A percentile compares a stretch with the other conserved stretches of the same genome.
phyloP scores from a whole-genome alignment of 2,329 filamentous ascomycete genomes.

The Alternaria brassicae region DNA sequence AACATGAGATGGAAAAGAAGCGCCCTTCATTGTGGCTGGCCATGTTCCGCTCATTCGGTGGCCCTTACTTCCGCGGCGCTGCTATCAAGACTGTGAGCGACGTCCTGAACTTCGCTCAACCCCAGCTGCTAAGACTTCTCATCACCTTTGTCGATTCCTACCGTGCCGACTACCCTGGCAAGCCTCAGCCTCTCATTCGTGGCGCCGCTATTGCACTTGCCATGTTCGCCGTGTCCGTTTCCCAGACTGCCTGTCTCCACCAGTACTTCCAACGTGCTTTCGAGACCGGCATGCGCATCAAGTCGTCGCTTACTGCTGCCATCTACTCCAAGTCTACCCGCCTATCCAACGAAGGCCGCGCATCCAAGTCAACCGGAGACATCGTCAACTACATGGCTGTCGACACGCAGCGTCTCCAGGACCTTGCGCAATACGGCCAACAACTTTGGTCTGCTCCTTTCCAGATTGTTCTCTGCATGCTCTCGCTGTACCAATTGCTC shows the following conservation, averaged over 20 bases:
- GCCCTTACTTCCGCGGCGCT: constrained; percentile 80
- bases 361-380: constrained; percentile 90
- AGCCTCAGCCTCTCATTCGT: constrained; percentile 73
- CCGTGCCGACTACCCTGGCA: constrained; percentile 59
- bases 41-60: constrained; percentile 82
- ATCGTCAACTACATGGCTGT: constrained; percentile 99
- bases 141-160: constrained; percentile 89
- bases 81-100: constrained; percentile 92
- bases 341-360: constrained; percentile 90
- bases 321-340: constrained; percentile 93
- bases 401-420: constrained; percentile 92
- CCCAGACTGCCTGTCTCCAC: constrained; percentile 89
- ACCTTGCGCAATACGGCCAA: constrained; percentile 93
- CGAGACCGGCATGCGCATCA: constrained; percentile 95
- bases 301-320: constrained; percentile 83
- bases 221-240: constrained; percentile 88
- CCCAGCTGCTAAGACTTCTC: constrained; percentile 83
- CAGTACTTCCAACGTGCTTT: constrained; percentile 98
- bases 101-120: constrained; percentile 83
- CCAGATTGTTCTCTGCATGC: constrained; percentile 94
- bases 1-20: constrained; percentile 73
- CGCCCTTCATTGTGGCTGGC: constrained; percentile 85
- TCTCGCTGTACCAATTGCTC: constrained; percentile 93
- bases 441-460: constrained; percentile 97
- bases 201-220: constrained; percentile 86